Percentiles rank a stretch among this genome's conserved stretches.
These are phyloP conservation scores for Dothistroma septosporum DNA, from an alignment of 2,329 filamentous ascomycete genomes.

Conservation along the genomic window DNA sequence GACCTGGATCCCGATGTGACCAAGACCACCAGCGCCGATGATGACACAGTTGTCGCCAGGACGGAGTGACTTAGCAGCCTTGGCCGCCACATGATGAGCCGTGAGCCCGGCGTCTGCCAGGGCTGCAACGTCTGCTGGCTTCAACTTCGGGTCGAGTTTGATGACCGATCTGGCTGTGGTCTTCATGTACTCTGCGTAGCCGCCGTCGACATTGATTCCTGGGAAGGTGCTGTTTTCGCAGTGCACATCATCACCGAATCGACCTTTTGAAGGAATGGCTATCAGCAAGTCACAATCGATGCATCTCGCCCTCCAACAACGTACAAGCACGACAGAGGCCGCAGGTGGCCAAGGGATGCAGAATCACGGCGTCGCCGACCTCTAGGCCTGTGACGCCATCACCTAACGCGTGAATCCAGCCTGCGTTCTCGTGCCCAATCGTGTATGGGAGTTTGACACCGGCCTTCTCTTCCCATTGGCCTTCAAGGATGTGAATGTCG, in stretches of 20 bases:
- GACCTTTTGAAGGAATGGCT: background rate
- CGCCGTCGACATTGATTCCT: conserved; percentile 27
- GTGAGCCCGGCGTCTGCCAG: conserved; percentile 27
- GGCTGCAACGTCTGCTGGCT: conserved; percentile 27
- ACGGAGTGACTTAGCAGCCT: conserved; percentile 24
- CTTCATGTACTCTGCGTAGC: conserved; percentile 27
- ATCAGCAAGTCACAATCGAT: background rate
- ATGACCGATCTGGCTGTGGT: conserved; percentile 28
- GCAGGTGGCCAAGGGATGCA: conserved; percentile 27
- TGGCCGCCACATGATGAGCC: conserved; percentile 25
- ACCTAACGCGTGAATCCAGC: conserved; percentile 24
- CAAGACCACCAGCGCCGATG: conserved; percentile 26
- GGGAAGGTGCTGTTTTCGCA: conserved; percentile 25
- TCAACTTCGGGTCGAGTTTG: conserved; percentile 25
- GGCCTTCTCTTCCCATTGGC: conserved; percentile 26
- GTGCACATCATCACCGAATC: conserved; percentile 28
- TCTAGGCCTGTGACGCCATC: conserved; percentile 21
- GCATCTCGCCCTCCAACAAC: background rate
- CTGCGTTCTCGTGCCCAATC: conserved; percentile 28
- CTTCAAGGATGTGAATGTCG: conserved; percentile 28
- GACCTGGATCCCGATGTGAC: conserved; percentile 27
- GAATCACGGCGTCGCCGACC: conserved; percentile 25
- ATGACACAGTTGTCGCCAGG: conserved; percentile 26
- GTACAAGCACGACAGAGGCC: conserved; percentile 25
- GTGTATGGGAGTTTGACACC: conserved; percentile 26